phyloP scores from a whole-genome alignment of 2,329 filamentous ascomycete species.

The Fusarium begoniae region DNA sequence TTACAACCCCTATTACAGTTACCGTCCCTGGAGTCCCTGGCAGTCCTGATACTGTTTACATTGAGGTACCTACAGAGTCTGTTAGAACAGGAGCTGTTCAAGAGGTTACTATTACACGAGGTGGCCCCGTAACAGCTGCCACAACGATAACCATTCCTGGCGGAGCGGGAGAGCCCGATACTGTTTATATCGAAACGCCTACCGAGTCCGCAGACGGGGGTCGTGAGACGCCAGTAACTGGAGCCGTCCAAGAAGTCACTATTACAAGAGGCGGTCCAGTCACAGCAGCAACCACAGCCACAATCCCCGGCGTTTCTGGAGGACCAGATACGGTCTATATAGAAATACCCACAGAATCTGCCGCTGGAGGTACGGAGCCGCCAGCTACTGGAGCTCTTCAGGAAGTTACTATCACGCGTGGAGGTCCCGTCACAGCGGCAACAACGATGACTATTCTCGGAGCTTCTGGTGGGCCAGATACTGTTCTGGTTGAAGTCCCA shows the following conservation, averaged over 20 bases:
- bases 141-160: background rate
- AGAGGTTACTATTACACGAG: background rate
- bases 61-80: no score
- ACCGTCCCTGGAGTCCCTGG: no score
- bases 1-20: no score
- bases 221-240: background rate
- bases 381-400: background rate
- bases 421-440: background rate
- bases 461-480: background rate
- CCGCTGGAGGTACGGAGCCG: rapidly evolving
- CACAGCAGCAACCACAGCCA: background rate
- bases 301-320: background rate
- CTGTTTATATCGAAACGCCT: conserved; percentile 4
- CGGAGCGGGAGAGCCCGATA: background rate
- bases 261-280: background rate
- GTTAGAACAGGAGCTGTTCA: no score
- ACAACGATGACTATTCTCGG: background rate
- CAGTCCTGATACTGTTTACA: no score
- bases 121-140: background rate
- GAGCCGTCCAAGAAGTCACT: background rate
- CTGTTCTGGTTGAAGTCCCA: conserved; percentile 1
- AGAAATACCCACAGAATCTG: background rate
- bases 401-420: background rate
- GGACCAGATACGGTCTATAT: background rate
- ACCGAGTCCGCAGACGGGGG: rapidly evolving